Evolutionary conservation across 2,329 filamentous ascomycete genomes (phyloP), one percentile per base, ranked within the genome.

Genomic region (Ceratocystis colombiana): DNA sequence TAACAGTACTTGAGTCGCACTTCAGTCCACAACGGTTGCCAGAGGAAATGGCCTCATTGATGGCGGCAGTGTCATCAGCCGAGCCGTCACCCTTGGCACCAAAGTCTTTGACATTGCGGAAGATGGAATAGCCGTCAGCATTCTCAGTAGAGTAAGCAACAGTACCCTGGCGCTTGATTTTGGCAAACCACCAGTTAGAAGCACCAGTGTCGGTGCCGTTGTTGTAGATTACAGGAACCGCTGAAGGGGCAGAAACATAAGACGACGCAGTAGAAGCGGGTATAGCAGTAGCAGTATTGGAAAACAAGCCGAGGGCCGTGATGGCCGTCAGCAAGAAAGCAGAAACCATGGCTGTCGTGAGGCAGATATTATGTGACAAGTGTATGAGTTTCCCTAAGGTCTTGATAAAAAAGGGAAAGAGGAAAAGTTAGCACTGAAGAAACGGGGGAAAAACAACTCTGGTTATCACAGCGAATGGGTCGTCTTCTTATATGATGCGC

Each of bases 21-120:
- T 85, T 84, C 69, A 83, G 74, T 48, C 89, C 90, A 73, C 93
- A 97, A 55, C 93, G 88, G 71, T 82, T 80, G 33, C 90, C 90
- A n/a, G 84, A 83, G 4, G 83, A 80, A 72, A 96, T 88, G 70
- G 91, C 91, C 50, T 78, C 75, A 78, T 96, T 96, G 81, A 97
- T 96, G 66, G 92, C 90, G 0, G 76, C 86, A 0, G 92, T 96
- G 73, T 96, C 92, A 74, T 97, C 93, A 30, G 87, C 88, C 0
- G 77, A 75, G 65, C 80, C 83, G 73, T 84, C 84, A 76, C 88
- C 88, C 69, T 78, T 82, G 61, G 88, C 88, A 61, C 88, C 88
- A 72, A 83, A 92, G 71, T 90, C 87, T 76, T 83, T 84, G 61
- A 92, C 88, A 71, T 90, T 90, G 71, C 88, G 86, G 76, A 84